Evolutionary conservation across 1,284 basidiomycete species (phyloP).

Genomic region (Takashimella koratensis): DNA sequence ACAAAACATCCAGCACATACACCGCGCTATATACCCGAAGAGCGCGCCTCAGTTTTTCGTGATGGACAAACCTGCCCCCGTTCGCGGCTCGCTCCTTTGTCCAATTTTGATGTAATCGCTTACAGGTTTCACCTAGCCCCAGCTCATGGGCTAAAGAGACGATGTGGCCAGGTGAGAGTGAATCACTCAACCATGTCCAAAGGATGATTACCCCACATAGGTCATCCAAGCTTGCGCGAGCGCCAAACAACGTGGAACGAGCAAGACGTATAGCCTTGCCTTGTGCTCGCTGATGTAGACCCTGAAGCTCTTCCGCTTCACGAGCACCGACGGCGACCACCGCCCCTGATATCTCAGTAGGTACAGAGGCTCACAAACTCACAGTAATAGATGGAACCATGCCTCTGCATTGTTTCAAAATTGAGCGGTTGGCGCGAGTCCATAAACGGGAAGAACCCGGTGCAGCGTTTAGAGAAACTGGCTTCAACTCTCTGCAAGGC

Average conservation of each 20-base stretch:
- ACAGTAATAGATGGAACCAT: background rate
- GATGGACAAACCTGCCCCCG: background rate
- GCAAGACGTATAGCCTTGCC: background rate
- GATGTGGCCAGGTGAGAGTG: background rate
- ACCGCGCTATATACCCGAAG: background rate
- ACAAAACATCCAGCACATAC: background rate
- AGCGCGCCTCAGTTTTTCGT: background rate
- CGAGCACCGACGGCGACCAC: background rate
- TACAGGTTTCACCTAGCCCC: background rate
- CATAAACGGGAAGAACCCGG: background rate
- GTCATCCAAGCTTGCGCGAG: background rate
- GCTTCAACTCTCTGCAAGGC: background rate
- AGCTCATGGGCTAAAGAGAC: background rate
- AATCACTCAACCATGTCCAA: background rate
- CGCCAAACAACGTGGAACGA: background rate
- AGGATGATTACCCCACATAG: background rate
- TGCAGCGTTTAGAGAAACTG: background rate
- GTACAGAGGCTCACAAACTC: background rate
- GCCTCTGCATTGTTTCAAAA: background rate
- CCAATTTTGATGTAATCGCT: background rate
- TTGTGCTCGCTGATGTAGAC: background rate
- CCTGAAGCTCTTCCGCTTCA: background rate
- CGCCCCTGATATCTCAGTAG: background rate
- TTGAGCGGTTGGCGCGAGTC: background rate
- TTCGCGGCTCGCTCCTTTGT: background rate